These are phyloP conservation scores for Calocera viscosa DNA, from an alignment of 768 basidiomycete genomes.

Conservation along the genomic window DNA sequence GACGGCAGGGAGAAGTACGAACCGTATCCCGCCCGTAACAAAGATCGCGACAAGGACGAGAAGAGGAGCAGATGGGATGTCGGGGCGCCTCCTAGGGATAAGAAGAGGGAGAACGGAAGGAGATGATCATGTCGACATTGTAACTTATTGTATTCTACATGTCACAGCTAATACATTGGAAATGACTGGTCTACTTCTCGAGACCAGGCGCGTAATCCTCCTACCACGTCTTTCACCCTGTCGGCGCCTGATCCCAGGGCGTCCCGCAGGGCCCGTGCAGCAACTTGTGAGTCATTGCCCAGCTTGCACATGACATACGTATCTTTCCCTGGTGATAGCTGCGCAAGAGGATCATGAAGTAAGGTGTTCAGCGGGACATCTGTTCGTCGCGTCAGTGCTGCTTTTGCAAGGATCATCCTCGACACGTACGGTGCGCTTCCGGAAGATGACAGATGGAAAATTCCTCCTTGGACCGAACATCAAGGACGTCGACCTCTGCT, in stretches of 20 bases:
- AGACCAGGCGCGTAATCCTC: conserved; percentile 74
- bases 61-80: background rate
- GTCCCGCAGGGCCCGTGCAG: conserved; percentile 46
- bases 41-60: background rate
- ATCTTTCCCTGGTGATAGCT: conserved; percentile 28
- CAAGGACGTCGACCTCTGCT: conserved; percentile 39
- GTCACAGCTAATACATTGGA: conserved; percentile 51
- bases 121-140: conserved; percentile 6
- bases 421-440: conserved; percentile 51
- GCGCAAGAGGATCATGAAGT: conserved; percentile 43
- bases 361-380: conserved; percentile 63
- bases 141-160: background rate
- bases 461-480: conserved; percentile 67
- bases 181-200: conserved; percentile 58
- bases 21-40: background rate
- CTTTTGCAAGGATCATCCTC: background rate
- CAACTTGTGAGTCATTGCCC: conserved; percentile 89
- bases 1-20: background rate
- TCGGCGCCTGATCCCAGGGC: conserved; percentile 19
- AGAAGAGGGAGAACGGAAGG: background rate
- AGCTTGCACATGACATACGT: conserved; percentile 66
- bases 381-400: conserved; percentile 25
- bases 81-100: background rate
- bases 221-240: conserved; percentile 55
- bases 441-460: conserved; percentile 79